Conservation (phyloP, 1,284 basidiomycete genomes). For the Malassezia nana region DNA sequence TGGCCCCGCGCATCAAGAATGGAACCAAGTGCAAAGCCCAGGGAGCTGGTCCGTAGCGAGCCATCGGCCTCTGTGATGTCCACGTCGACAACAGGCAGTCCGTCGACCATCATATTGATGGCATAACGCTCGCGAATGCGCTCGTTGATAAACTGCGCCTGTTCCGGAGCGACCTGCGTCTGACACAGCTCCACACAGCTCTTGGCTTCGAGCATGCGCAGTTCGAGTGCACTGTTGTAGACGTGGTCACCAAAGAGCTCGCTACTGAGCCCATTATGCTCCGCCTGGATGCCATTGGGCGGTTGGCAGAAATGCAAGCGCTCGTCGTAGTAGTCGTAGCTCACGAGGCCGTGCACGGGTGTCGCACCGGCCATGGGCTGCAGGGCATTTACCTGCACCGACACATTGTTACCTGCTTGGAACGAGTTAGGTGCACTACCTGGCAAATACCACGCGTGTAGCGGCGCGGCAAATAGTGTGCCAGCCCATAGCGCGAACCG, state of each 20-base stretch:
- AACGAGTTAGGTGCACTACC: slow-evolving; percentile 49
- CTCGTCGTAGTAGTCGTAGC: slow-evolving; percentile 70
- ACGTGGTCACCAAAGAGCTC: slow-evolving; percentile 94
- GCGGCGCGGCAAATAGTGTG: not conserved
- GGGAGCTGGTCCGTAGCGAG: slow-evolving; percentile 56
- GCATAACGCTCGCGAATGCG: slow-evolving; percentile 87
- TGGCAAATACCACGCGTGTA: slow-evolving; percentile 47
- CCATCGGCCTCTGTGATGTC: slow-evolving; percentile 42
- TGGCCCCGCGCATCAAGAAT: slow-evolving; percentile 47
- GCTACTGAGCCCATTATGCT: slow-evolving; percentile 79
- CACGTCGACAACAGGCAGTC: slow-evolving; percentile 66
- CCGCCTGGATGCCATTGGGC: slow-evolving; percentile 62
- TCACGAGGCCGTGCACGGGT: slow-evolving; percentile 38
- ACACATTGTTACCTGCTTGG: slow-evolving; percentile 41
- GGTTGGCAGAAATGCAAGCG: slow-evolving; percentile 79
- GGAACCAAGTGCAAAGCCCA: slow-evolving; percentile 49
- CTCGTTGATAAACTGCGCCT: slow-evolving; percentile 79
- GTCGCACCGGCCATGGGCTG: slow-evolving; percentile 42
- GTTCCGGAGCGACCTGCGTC: slow-evolving; percentile 58
- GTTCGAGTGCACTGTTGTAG: slow-evolving; percentile 77
- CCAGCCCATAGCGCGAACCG: not conserved
- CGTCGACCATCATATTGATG: slow-evolving; percentile 88
- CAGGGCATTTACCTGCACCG: slow-evolving; percentile 46
- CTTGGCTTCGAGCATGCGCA: slow-evolving; percentile 62
- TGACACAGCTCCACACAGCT: slow-evolving; percentile 71